These are phyloP conservation scores for Marchantia paleacea DNA, from an alignment of 225 moss, liverwort and hornwort species.

Conservation along the genomic window DNA sequence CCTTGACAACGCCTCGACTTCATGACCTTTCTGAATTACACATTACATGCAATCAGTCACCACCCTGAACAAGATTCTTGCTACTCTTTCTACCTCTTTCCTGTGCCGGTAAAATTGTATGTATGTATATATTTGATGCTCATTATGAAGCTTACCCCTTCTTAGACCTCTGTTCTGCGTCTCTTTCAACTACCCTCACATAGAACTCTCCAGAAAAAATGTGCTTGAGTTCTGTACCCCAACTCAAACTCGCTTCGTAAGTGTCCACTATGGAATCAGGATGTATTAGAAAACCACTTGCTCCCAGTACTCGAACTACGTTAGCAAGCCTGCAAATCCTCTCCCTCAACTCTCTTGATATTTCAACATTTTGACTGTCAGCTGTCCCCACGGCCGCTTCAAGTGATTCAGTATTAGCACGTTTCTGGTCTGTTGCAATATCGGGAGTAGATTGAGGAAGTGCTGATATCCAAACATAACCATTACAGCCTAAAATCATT, in stretches of 20 bases:
- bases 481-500: constrained; percentile 88
- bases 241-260: constrained; percentile 65
- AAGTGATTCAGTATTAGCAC: constrained; percentile 20
- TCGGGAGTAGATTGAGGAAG: constrained; percentile 31
- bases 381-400: constrained; percentile 21
- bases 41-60: neutral
- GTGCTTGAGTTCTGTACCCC: constrained; percentile 51
- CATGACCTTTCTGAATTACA: no score
- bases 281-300: constrained; percentile 64
- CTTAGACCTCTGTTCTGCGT: constrained; percentile 57
- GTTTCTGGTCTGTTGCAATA: constrained; percentile 21
- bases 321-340: constrained; percentile 87
- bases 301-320: constrained; percentile 71
- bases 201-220: constrained; percentile 72
- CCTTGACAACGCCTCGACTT: neutral
- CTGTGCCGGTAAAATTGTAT: constrained; percentile 1
- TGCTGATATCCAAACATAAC: constrained; percentile 85
- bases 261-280: constrained; percentile 70
- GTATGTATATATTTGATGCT: neutral
- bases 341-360: constrained; percentile 61
- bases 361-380: constrained; percentile 35
- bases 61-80: neutral
- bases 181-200: constrained; percentile 65
- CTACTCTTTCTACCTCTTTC: neutral
- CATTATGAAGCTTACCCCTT: constrained; percentile 14